These are phyloP conservation scores for Toxicodendron radicans DNA, from an alignment of 345 rosid genomes.

Conservation along the genomic window DNA sequence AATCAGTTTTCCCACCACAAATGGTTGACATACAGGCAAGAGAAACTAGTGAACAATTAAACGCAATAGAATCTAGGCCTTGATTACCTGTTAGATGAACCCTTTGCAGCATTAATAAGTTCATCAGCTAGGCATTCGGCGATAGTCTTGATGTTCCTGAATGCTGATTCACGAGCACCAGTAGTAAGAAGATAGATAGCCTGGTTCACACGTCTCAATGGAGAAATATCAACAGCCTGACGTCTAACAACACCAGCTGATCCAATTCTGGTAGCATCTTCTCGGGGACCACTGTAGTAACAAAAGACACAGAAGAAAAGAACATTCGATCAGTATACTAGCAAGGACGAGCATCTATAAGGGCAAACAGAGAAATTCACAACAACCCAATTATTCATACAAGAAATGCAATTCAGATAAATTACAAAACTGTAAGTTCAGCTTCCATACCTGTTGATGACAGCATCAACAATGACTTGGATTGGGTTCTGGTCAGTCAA, in stretches of 20 bases:
- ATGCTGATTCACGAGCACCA: conserved; percentile 94
- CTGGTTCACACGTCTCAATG: conserved; percentile 85
- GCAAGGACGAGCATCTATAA: not conserved
- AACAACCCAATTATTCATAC: not conserved
- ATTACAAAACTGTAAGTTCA: not conserved
- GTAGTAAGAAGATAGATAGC: conserved; percentile 84
- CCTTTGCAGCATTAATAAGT: conserved; percentile 96
- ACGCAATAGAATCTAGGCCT: not conserved
- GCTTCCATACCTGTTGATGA: conserved; percentile 71
- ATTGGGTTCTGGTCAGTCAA: conserved; percentile 81
- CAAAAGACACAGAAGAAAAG: not conserved
- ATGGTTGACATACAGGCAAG: not conserved
- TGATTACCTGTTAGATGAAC: conserved; percentile 86
- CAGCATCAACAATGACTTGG: conserved; percentile 88
- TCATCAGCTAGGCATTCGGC: conserved; percentile 98
- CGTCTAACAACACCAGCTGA: conserved; percentile 99
- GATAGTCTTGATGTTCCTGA: conserved; percentile 88
- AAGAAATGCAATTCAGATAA: too few relatives aligned
- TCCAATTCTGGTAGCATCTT: conserved; percentile 95
- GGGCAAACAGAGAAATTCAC: not conserved
- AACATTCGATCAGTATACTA: not conserved
- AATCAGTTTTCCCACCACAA: not conserved
- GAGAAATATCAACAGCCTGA: conserved; percentile 98
- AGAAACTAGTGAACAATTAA: not conserved
- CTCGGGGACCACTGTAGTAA: conserved; percentile 78